Evolutionary conservation across 2,329 filamentous ascomycete genomes (phyloP), one percentile per base, ranked within the genome.

Genomic region (Phaeomoniella chlamydospora): DNA sequence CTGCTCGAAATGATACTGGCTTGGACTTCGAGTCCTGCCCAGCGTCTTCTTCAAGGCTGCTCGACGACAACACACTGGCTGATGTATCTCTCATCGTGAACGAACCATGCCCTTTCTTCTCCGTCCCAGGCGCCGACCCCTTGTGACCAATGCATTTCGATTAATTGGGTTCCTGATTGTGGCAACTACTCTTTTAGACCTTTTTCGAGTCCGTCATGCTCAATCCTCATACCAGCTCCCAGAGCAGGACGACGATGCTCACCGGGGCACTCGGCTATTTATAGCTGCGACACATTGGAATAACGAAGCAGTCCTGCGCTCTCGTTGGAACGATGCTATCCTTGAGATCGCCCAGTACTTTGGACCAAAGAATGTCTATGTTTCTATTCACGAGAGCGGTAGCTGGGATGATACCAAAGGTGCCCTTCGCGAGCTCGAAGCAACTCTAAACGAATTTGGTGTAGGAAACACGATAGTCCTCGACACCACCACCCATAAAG

Each of bases 251-350:
- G 22, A 26, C 22, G 22, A 26, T 26, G 22, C n/a, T n/a, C 22
- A 26, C 22, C 22, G 22, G n/a, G 22, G n/a, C 22, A 26, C 22
- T n/a, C 22, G 22, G 9, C 22, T 84, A 41, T 84, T 74, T 56
- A 80, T 85, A 41, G 72, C 76, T 3, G 72, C 71, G 41, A 72
- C 78, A 49, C 76, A 80, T 48, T 81, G 76, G 66, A 82, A 80
- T 47, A 72, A 72, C 42, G 78, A 70, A 40, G 50, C 52, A 2
- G 59, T 81, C 15, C 61, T 84, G 2, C 64, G 69, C 5, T 59
- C 60, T 4, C 67, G 76, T 45, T 84, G 79, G 78, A 74, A 67
- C 42, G 54, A 64, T 4, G 74, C 73, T 0, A 58, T 84, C 2
- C 39, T 78, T 4, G 58, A 67, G 2, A 57, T 84, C 14, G 64